These are phyloP conservation scores for Ilyonectria destructans DNA, from an alignment of 2,329 filamentous ascomycete species.

Conservation along the genomic window DNA sequence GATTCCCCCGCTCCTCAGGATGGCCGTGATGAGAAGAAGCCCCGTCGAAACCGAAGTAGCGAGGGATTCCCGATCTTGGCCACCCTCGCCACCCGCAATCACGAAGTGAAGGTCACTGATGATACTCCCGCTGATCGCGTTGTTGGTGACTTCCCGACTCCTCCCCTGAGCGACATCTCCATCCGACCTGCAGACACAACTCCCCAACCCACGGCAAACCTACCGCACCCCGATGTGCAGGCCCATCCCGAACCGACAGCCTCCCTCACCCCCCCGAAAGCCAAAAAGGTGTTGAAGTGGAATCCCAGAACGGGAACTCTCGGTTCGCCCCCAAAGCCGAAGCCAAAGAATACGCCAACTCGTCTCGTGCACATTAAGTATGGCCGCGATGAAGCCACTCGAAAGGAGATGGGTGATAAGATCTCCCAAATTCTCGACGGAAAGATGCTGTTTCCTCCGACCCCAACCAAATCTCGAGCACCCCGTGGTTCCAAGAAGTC, in stretches of 20 bases:
- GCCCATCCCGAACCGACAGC: conserved; percentile 27
- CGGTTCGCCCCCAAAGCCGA: conserved; percentile 73
- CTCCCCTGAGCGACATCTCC: conserved; percentile 37
- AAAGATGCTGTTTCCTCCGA: conserved; percentile 46
- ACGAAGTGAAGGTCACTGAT: conserved; percentile 31
- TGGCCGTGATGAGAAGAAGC: conserved; percentile 47
- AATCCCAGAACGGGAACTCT: conserved; percentile 76
- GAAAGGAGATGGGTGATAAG: conserved; percentile 68
- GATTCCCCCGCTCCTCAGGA: conserved; percentile 46
- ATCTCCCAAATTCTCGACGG: conserved; percentile 75
- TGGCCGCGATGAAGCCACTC: conserved; percentile 63
- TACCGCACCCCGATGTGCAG: conserved; percentile 17
- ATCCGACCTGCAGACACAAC: conserved; percentile 16
- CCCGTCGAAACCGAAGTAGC: conserved; percentile 45
- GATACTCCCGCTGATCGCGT: conserved; percentile 18
- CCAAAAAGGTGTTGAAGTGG: conserved; percentile 69
- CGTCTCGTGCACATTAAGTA: conserved; percentile 74
- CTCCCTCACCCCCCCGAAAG: conserved; percentile 48
- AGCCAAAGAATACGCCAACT: conserved; percentile 55
- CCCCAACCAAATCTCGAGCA: conserved; percentile 48
- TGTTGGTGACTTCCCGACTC: conserved; percentile 27
- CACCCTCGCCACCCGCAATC: conserved; percentile 29
- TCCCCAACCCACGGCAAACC: conserved; percentile 13
- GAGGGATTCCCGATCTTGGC: conserved; percentile 26
- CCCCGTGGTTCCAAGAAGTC: conserved; percentile 45